Conservation (phyloP, 345 rosid species). For the Triadica sebifera region DNA sequence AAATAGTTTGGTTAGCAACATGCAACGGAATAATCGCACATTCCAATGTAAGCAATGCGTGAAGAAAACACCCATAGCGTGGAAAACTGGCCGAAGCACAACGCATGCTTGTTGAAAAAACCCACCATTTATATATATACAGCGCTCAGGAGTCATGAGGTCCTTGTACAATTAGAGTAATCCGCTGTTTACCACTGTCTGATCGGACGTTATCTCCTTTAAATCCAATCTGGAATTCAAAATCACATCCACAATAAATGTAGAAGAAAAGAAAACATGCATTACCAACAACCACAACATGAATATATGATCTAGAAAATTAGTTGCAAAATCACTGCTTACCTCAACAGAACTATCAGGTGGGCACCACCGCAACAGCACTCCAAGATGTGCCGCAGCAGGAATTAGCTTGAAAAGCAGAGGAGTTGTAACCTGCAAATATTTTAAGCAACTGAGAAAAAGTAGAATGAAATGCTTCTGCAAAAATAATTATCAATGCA, state of each 20-base stretch:
- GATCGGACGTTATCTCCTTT: constrained; percentile 81
- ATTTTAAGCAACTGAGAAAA: neutral
- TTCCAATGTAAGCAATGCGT: no score
- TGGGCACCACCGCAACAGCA: constrained; percentile 84
- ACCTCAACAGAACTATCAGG: constrained; percentile 78
- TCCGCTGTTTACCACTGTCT: constrained; percentile 28
- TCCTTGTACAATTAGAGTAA: constrained; percentile 20
- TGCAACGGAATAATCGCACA: neutral
- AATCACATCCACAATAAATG: constrained; percentile 27
- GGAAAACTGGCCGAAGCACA: neutral
- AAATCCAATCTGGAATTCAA: constrained; percentile 69
- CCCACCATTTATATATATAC: neutral
- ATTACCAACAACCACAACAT: neutral
- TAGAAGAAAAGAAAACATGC: neutral
- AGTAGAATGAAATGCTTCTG: neutral
- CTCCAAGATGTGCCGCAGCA: constrained; percentile 85
- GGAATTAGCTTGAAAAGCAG: constrained; percentile 96
- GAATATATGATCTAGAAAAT: neutral
- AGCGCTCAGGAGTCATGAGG: constrained; percentile 22
- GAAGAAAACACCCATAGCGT: neutral
- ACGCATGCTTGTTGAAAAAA: neutral
- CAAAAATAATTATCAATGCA: neutral
- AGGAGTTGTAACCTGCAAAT: constrained; percentile 83
- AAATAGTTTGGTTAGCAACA: constrained; percentile 7
- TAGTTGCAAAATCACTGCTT: constrained; percentile 18